Base-by-base conservation (phyloP, 2,329 filamentous ascomycete species). In the Eurotiales sp. region DNA sequence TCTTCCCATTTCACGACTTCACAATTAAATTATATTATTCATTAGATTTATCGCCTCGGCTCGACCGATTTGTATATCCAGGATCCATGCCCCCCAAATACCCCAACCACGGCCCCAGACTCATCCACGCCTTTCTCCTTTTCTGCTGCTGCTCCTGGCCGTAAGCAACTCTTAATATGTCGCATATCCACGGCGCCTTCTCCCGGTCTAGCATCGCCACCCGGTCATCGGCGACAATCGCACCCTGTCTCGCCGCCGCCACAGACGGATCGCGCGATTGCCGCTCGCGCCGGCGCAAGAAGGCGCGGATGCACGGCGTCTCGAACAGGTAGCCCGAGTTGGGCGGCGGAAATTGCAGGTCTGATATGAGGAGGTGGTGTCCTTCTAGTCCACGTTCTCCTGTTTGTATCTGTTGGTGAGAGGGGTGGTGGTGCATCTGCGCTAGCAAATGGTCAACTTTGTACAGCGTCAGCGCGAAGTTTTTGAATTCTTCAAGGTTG, bases 401-500 rank as follows among this genome's bases (percentile, higher is more conserved):
- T 19, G 34, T 4, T 14, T 4, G 30, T 27, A 10, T 27, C 5
- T 10, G 25, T 27, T 27, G 25, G 5, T 34, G 30, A 19, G 11
- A 19, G 29, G 8, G 40, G 10, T 10, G n/a, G n/a, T n/a, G n/a
- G n/a, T 43, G 47, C 2, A 50, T 43, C 17, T 29, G 37, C 4
- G 47, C 42, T 8, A 43, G 29, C 6, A 55, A 36, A 19, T 27
- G 17, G 21, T 46, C 52, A 7, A 62, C 50, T 32, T 52, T 67
- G 39, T 58, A 66, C 22, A 68, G 39, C 0, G 65, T 58, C 7
- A 65, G 4, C 15, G 56, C 57, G 19, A 67, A 67, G 2, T 59
- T 56, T 52, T 68, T 67, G 3, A 60, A 50, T 39, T 67, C 64
- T 42, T 68, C 65, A 21, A 65, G 52, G 1, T 58, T 23, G 4